Conservation (phyloP, 2,329 filamentous ascomycete species). For the Arthrocladium fulminans region DNA sequence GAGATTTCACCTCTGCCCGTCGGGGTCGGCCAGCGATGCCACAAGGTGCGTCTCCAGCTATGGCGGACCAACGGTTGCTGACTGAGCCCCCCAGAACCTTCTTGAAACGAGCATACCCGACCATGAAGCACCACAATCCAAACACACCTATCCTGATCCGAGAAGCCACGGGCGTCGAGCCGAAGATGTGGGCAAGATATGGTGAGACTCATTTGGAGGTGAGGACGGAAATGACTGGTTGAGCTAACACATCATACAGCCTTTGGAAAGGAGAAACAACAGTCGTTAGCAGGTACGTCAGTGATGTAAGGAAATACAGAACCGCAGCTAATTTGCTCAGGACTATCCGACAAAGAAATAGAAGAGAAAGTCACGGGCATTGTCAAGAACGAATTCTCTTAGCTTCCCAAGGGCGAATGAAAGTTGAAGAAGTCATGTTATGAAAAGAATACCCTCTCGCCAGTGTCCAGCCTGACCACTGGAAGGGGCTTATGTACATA, state of each 20-base stretch:
- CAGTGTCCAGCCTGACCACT: conserved; percentile 11
- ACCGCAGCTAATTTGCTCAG: conserved; percentile 29
- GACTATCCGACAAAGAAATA: conserved; percentile 61
- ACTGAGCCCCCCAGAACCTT: conserved; percentile 57
- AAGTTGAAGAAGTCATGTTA: not conserved
- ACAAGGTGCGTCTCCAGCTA: conserved; percentile 56
- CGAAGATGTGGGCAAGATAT: conserved; percentile 85
- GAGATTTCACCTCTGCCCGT: conserved; percentile 95
- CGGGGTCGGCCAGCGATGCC: conserved; percentile 78
- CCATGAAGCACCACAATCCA: conserved; percentile 99
- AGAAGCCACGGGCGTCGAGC: conserved; percentile 75
- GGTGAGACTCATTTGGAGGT: conserved; percentile 46
- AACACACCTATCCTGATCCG: conserved; percentile 87
- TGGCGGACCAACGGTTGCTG: not conserved
- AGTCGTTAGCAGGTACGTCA: conserved; percentile 49
- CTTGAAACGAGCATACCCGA: conserved; percentile 82
- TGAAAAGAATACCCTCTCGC: conserved; percentile 17
- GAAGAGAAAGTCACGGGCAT: conserved; percentile 58
- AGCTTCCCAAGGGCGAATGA: not conserved
- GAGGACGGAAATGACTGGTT: conserved; percentile 14
- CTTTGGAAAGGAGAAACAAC: conserved; percentile 59
- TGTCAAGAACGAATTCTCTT: conserved; percentile 44
- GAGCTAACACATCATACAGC: conserved; percentile 35
- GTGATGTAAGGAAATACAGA: not conserved
- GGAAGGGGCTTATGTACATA: conserved; percentile 17